Percentiles rank a stretch among this genome's conserved stretches.
phyloP scores from a whole-genome alignment of 2,329 filamentous ascomycete genomes.

The Fusarium oxysporum region DNA sequence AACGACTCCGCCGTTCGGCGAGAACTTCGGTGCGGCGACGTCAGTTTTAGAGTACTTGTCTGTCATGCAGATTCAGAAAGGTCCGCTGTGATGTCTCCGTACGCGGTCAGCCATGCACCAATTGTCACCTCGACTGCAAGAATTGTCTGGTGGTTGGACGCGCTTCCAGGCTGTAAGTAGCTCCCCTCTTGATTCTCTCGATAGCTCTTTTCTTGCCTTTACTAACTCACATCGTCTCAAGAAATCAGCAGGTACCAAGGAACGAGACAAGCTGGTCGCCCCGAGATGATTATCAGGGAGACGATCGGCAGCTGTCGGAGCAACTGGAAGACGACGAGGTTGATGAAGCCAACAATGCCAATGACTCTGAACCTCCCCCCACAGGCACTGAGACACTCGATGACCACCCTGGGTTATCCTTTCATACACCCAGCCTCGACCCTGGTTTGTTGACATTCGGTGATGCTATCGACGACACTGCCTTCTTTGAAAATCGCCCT shows the following conservation, averaged over 20 bases:
- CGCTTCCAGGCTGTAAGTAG: not conserved
- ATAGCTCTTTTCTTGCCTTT: not conserved
- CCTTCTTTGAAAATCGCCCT: not conserved
- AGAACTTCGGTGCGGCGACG: no score
- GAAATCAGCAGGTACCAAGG: not conserved
- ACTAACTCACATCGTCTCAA: not conserved
- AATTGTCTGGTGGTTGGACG: not conserved
- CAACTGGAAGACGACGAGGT: not conserved
- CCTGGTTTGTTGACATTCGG: not conserved
- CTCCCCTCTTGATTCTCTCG: rapidly evolving
- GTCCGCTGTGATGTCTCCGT: not conserved
- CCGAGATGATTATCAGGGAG: not conserved
- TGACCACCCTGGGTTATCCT: not conserved
- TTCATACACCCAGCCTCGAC: not conserved
- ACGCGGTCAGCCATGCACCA: not conserved
- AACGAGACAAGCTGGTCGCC: not conserved
- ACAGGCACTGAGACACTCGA: not conserved
- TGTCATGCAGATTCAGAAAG: not conserved
- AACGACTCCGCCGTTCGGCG: no score
- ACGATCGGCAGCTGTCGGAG: not conserved
- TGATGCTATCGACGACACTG: not conserved
- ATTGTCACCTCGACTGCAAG: not conserved
- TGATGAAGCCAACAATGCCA: not conserved
- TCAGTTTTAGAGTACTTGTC: no score
- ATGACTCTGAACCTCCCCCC: not conserved